phyloP scores from a whole-genome alignment of 768 basidiomycete genomes.

The Dioszegia hungarica region DNA sequence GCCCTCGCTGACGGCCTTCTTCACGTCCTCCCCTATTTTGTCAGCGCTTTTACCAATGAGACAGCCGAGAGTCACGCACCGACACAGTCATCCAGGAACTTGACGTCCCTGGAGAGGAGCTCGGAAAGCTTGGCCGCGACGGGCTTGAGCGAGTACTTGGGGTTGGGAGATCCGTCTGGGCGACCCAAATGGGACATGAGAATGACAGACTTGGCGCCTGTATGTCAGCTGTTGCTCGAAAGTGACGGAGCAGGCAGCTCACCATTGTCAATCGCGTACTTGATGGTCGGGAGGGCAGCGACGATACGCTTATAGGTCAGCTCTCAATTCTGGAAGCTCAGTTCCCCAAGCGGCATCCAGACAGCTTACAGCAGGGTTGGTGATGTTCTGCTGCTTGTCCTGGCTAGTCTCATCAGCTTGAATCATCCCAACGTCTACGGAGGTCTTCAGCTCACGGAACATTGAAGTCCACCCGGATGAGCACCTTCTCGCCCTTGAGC shows the following conservation, averaged over 20 bases:
- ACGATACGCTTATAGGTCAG: constrained; percentile 72
- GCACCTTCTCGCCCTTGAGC: constrained; percentile 60
- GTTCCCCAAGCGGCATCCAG: neutral
- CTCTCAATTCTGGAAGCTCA: neutral
- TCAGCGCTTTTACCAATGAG: neutral
- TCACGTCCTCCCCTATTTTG: constrained; percentile 57
- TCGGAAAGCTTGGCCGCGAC: constrained; percentile 72
- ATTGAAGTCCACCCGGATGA: constrained; percentile 49
- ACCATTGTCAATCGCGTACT: constrained; percentile 86
- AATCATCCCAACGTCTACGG: neutral
- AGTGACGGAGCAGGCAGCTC: constrained; percentile 13
- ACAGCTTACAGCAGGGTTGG: constrained; percentile 82
- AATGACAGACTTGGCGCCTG: constrained; percentile 66
- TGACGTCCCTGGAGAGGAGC: constrained; percentile 67
- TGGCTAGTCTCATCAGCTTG: constrained; percentile 50
- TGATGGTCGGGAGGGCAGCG: constrained; percentile 90
- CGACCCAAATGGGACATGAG: constrained; percentile 98
- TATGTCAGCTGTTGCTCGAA: neutral
- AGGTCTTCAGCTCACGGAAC: constrained; percentile 25
- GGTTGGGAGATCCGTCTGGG: constrained; percentile 83
- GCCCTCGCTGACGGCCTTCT: constrained; percentile 67
- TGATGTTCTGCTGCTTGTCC: constrained; percentile 78
- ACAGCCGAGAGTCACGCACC: constrained; percentile 50
- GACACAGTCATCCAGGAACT: constrained; percentile 78
- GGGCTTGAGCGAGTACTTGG: constrained; percentile 85